Conservation (phyloP, 169 alveolate species). For the Plasmodium vinckei region DNA sequence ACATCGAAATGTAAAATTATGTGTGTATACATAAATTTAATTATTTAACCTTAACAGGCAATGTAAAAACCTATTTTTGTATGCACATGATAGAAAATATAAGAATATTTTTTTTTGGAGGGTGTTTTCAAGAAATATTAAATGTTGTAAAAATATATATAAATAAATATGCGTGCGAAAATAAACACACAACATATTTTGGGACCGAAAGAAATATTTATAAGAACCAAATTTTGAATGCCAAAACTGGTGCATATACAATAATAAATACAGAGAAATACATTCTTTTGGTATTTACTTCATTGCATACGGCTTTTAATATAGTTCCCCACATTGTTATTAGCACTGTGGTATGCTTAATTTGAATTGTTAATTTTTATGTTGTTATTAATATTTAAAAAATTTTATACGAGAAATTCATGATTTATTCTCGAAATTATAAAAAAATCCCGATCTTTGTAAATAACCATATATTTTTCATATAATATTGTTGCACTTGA, state of each 20-base stretch:
- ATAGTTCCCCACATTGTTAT: no score
- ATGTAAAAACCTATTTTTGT: constrained; percentile 6
- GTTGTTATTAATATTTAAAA: background rate
- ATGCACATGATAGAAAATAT: constrained; percentile 24
- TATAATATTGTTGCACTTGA: background rate
- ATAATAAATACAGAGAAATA: background rate
- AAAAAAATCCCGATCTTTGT: background rate
- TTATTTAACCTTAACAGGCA: constrained; percentile 17
- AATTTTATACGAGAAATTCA: background rate
- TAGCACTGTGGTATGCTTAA: background rate
- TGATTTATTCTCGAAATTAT: background rate
- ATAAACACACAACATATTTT: background rate
- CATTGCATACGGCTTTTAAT: no score
- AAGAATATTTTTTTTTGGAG: constrained; percentile 6
- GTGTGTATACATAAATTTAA: background rate
- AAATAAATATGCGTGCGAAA: background rate
- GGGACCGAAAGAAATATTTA: background rate
- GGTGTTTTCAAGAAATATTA: background rate
- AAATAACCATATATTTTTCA: background rate
- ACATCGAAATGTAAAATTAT: background rate
- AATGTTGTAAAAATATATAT: constrained; percentile 5
- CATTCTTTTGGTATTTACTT: background rate
- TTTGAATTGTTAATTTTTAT: background rate
- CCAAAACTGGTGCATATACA: background rate
- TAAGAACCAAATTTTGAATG: background rate